A percentile compares a stretch with the other conserved stretches of the same genome.
These are phyloP conservation scores for Trichoderma sp. DNA, from an alignment of 2,329 filamentous ascomycete genomes.

Conservation along the genomic window DNA sequence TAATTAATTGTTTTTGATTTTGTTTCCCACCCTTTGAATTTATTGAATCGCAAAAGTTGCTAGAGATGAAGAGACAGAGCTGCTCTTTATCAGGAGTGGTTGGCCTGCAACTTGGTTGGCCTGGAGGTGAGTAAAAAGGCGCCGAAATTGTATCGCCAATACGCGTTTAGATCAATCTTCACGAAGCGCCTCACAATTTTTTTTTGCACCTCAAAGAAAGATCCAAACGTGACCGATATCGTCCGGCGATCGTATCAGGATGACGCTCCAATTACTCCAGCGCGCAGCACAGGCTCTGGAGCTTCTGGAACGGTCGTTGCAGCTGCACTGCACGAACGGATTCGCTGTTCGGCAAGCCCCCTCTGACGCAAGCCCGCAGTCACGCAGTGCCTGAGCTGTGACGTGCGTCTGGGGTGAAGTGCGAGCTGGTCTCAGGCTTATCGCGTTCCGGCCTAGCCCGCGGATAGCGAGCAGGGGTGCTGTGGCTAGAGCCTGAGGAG, in stretches of 20 bases:
- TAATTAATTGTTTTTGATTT: background rate
- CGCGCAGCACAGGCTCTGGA: background rate
- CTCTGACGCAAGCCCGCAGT: background rate
- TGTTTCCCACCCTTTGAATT: background rate
- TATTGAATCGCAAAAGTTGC: background rate
- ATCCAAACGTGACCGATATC: background rate
- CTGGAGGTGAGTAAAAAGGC: background rate
- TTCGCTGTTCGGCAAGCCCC: background rate
- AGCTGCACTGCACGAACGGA: background rate
- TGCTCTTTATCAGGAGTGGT: background rate
- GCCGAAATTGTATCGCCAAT: background rate
- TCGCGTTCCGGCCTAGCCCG: slow-evolving; percentile 11
- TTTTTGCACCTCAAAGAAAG: no score
- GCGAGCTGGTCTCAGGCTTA: background rate
- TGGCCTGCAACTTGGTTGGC: background rate
- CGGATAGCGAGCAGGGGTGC: slow-evolving; percentile 15
- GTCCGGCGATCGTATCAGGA: background rate
- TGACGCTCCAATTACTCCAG: background rate
- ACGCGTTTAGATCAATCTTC: background rate
- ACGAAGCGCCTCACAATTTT: background rate
- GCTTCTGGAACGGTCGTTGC: background rate
- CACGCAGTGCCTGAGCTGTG: background rate
- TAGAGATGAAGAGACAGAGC: background rate
- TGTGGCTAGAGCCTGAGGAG: slow-evolving; percentile 14
- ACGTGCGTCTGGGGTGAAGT: slow-evolving; percentile 9